Base-by-base conservation (phyloP, 2,329 filamentous ascomycete species). In the Chaetomiaceae sp. region DNA sequence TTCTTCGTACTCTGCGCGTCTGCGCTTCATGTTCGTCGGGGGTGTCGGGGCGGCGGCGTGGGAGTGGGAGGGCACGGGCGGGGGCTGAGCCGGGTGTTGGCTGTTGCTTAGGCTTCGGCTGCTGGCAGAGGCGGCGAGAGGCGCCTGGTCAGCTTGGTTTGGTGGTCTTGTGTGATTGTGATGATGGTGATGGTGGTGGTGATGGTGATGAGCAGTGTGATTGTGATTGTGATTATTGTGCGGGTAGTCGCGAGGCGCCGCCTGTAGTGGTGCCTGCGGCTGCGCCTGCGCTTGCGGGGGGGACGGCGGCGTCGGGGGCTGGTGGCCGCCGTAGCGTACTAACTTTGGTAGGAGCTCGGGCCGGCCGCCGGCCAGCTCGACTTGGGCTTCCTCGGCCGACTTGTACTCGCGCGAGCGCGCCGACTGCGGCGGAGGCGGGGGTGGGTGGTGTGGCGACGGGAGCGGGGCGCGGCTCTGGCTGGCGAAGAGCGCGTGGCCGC, bases 311-410 rank as follows among this genome's bases (percentile, higher is more conserved):
- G 91, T 96, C 3, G 91, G 91, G 37, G 92, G 91, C 69, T 96
- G 92, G 66, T 95, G 90, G 43, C 91, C 90, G 36, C 88, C 90
- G 69, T 99, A 99, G 71, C 97, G 94, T 14, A 99, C 89, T 53
- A 97, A 83, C 71, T 92, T 94, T 20, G 94, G 94, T 47, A 96
- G 77, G 14, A 97, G 78, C 55, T 99, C 94, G 53, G 95, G 87
- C 53, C 94, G 84, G n/a, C 94, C 94, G 47, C 90, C 91, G 5
- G 91, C 86, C 58, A 99, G 73, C 59, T 94, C 89, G 54, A 89
- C 88, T 56, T 97, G 91, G 3, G 90, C 94, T 68, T 99, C 94
- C 69, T 99, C 94, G 12, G 94, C 94, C 3, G 92, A 96, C 64
- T 91, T 88, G 72, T 95, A 97, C 67, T 97, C 94, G 53, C 92